phyloP scores from a whole-genome alignment of 2,329 filamentous ascomycete genomes.

The Pseudonectria buxi region DNA sequence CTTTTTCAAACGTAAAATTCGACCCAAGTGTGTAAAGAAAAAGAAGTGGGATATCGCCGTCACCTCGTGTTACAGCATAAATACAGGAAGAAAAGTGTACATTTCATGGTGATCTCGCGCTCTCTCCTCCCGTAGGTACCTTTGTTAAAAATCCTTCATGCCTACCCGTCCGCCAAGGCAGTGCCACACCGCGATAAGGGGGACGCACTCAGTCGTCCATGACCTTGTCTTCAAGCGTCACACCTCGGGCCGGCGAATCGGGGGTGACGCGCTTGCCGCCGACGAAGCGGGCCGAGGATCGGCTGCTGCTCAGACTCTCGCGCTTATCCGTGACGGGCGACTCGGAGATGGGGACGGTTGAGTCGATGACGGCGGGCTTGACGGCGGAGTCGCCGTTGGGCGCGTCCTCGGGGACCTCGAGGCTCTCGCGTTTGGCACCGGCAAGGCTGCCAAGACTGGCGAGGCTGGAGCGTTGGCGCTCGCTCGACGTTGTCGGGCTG shows the following conservation, averaged over 20 bases:
- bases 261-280: constrained; percentile 39
- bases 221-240: constrained; percentile 46
- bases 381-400: constrained; percentile 34
- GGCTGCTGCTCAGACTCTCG: constrained; percentile 52
- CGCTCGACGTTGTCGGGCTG: constrained; percentile 49
- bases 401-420: constrained; percentile 68
- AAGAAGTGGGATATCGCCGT: constrained; percentile 19
- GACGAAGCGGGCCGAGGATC: constrained; percentile 38
- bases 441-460: constrained; percentile 46
- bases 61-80: constrained; percentile 21
- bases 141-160: no score
- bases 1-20: no score
- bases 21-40: background rate
- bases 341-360: constrained; percentile 1
- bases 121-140: no score
- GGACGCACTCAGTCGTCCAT: constrained; percentile 40
- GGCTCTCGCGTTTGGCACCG: constrained; percentile 56
- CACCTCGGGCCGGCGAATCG: constrained; percentile 32
- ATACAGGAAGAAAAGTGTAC: constrained; percentile 15
- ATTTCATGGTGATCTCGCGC: no score
- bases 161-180: constrained; percentile 3
- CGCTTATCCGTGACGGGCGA: constrained; percentile 44
- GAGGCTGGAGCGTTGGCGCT: constrained; percentile 44
- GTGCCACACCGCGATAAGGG: background rate
- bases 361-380: constrained; percentile 18